Conservation (phyloP, 2,329 filamentous ascomycete genomes). For the Botrytis byssoidea region DNA sequence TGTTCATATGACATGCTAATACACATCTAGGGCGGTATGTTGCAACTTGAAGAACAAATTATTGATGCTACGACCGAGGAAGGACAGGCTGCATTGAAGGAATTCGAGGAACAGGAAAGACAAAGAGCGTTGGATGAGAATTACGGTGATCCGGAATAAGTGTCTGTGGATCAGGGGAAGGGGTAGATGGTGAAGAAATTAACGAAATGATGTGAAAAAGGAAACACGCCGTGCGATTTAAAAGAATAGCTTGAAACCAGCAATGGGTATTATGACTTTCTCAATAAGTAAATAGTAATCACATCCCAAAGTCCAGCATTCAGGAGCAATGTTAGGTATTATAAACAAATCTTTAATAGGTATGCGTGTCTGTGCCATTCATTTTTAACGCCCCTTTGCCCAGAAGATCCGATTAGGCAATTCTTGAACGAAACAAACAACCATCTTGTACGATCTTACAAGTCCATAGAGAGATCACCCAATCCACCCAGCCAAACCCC, state of each 20-base stretch:
- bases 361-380: constrained; percentile 33
- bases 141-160: constrained; percentile 41
- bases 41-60: constrained; percentile 88
- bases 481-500: constrained; percentile 2
- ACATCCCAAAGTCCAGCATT: neutral
- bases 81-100: constrained; percentile 72
- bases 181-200: neutral
- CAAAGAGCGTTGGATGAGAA: constrained; percentile 30
- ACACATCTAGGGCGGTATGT: constrained; percentile 65
- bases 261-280: neutral
- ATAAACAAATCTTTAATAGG: constrained; percentile 11
- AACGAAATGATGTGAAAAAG: neutral
- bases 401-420: constrained; percentile 32
- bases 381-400: constrained; percentile 39
- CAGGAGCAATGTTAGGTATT: constrained; percentile 5
- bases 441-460: constrained; percentile 37
- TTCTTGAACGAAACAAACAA: constrained; percentile 31
- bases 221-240: neutral
- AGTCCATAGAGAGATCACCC: constrained; percentile 25
- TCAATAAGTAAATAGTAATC: constrained; percentile 14
- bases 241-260: neutral
- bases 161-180: neutral
- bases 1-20: constrained; percentile 10
- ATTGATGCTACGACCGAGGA: constrained; percentile 93
- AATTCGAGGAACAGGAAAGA: constrained; percentile 62